These are phyloP conservation scores for Calycina herbarum DNA, from an alignment of 2,329 filamentous ascomycete genomes.

Conservation along the genomic window DNA sequence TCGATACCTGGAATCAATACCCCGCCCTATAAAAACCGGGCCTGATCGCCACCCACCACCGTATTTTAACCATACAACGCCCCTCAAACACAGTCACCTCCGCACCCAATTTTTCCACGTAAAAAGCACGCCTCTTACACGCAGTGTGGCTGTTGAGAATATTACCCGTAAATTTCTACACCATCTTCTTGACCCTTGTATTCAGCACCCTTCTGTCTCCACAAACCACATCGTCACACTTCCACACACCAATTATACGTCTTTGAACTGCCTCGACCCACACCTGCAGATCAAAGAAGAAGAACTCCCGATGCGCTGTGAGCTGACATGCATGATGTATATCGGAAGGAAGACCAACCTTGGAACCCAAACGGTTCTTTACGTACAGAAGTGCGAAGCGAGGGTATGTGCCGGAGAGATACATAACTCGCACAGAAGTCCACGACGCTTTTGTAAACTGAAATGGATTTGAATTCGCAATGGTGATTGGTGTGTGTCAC, in stretches of 20 bases:
- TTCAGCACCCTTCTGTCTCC: background rate
- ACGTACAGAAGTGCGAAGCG: conserved; percentile 3
- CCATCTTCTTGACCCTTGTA: background rate
- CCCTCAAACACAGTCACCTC: background rate
- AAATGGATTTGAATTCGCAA: background rate
- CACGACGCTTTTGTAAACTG: background rate
- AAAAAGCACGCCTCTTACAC: conserved; percentile 3
- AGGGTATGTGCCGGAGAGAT: background rate
- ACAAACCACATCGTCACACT: background rate
- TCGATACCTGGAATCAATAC: background rate
- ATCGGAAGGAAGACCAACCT: background rate
- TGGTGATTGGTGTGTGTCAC: background rate
- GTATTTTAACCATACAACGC: background rate
- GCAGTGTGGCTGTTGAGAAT: background rate
- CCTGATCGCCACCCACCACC: background rate
- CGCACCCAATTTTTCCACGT: conserved; percentile 2
- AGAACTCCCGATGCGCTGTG: background rate
- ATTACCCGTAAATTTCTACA: background rate
- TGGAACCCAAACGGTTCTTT: background rate
- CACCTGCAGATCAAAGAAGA: background rate
- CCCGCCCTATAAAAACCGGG: background rate
- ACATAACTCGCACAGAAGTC: background rate
- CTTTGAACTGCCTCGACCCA: background rate
- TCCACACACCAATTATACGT: background rate
- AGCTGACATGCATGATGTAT: conserved; percentile 6